Base-by-base conservation (phyloP, 225 moss, liverwort and hornwort genomes). In the Pseudoscleropodium purum region DNA sequence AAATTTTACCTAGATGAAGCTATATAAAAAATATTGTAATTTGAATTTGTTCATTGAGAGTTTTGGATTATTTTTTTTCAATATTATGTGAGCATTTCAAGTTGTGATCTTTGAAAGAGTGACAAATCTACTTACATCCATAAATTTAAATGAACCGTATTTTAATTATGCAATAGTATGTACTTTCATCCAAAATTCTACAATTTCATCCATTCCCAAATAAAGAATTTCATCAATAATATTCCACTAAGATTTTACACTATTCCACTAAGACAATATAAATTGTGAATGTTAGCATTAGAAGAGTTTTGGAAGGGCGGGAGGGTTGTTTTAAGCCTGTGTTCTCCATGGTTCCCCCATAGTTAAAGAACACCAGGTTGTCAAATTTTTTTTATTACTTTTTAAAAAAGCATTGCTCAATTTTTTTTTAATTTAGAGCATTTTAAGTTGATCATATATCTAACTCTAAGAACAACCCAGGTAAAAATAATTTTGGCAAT, bases 351-450 rank as follows among this genome's bases (percentile, higher is more conserved):
- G n/a, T n/a, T n/a, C n/a, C n/a, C n/a, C n/a, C n/a, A n/a, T n/a
- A n/a, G n/a, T n/a, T n/a, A n/a, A n/a, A n/a, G n/a, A n/a, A n/a
- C n/a, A n/a, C n/a, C n/a, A n/a, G n/a, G n/a, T n/a, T n/a, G n/a
- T n/a, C n/a, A n/a, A n/a, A n/a, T n/a, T n/a, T n/a, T n/a, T n/a
- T 3, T 5, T 26, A 41, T 5, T 26, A 26, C 13, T 15, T 23
- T 18, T 2, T 0, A 20, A 11, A 6, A 13, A n/a, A 23, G 23
- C 0, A 4, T 21, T 4, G 12, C 6, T n/a, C 0, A 7, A 51
- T n/a, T n/a, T n/a, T 17, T 56, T 6, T 18, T 56, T 7, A 70
- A 7, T 24, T 13, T 39, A 70, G 8, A 39, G 1, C 0, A 24
- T 70, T 70, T 13, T 4, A 13, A n/a, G 70, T 39, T 13, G 7